Evolutionary conservation across 345 rosid species (phyloP), one percentile per base, ranked within the genome.

Genomic region (Corchorus olitorius): DNA sequence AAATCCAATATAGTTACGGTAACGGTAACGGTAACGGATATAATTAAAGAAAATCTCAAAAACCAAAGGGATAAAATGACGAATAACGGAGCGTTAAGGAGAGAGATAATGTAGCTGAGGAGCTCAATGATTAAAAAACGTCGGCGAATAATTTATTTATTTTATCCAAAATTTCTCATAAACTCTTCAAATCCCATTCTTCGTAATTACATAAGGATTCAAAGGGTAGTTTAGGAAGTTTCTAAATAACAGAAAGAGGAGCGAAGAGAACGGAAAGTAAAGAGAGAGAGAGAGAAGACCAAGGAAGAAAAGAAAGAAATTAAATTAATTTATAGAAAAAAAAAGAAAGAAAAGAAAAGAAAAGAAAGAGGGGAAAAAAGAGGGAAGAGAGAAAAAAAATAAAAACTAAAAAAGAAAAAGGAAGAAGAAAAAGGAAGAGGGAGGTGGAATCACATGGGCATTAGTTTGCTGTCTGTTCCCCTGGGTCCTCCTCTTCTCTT

Each of bases 361-460:
- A 19, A 70, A 35, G 54, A 69, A 27, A 70, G 65, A 81, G 81
- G 84, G 63, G 61, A 77, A 82, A 65, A 84, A 83, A 80, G 87
- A 86, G 82, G 82, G 61, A 85, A 83, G 87, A 61, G 55, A 76
- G 56, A 74, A 49, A 60, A 65, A 54, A 54, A 53, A 73, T 3
- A 6, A 43, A 8, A 37, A 70, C 22, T 65, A 73, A 60, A 13
- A 64, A 69, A 63, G 77, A 65, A 75, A 59, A 27, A 10, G 67
- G 54, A 56, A 46, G 48, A 17, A 8, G 34, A 43, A 76, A 52
- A 70, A 73, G 52, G 55, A 61, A 61, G 12, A 35, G 48, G 48
- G 79, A 81, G 85, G 81, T 88, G 88, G 77, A 78, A 76, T 86
- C 91, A 88, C 91, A 88, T 84, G 91, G 80, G 58, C 85, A 73